Percentiles rank a stretch among this genome's conserved stretches.
phyloP scores from a whole-genome alignment of 2,329 filamentous ascomycete species.

The Hypoxylon rubiginosum region DNA sequence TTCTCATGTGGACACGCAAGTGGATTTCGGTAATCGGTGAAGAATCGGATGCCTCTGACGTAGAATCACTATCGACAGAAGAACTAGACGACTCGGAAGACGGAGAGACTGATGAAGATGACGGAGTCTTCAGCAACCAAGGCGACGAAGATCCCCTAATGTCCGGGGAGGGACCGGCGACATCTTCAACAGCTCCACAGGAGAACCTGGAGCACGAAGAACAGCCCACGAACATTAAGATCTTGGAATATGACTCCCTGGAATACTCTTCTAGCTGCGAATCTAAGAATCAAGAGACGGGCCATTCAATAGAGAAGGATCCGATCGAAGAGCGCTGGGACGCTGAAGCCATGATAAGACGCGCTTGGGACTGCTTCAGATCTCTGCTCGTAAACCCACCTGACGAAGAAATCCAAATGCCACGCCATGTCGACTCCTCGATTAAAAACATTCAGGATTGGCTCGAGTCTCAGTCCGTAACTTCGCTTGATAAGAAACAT shows the following conservation, averaged over 20 bases:
- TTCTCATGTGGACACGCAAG: neutral
- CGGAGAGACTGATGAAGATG: neutral
- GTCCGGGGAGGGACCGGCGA: no score
- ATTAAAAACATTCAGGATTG: no score
- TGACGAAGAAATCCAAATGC: neutral
- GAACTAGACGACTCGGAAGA: neutral
- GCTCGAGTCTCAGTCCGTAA: no score
- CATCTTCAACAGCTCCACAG: no score
- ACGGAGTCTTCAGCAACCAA: neutral
- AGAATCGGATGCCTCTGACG: neutral
- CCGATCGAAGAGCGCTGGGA: neutral
- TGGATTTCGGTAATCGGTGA: conserved; percentile 1
- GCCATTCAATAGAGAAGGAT: neutral
- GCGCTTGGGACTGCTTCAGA: no score
- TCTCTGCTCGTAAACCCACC: no score
- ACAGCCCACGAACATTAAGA: neutral
- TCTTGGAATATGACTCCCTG: neutral
- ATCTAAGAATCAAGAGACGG: neutral
- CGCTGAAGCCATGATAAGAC: neutral
- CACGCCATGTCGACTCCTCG: no score
- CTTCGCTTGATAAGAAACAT: no score
- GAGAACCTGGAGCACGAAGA: neutral
- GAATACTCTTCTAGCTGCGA: neutral
- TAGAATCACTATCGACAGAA: neutral
- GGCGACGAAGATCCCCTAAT: no score